phyloP scores from a whole-genome alignment of 805 yeast species.

The Suhomyces canberraensis region DNA sequence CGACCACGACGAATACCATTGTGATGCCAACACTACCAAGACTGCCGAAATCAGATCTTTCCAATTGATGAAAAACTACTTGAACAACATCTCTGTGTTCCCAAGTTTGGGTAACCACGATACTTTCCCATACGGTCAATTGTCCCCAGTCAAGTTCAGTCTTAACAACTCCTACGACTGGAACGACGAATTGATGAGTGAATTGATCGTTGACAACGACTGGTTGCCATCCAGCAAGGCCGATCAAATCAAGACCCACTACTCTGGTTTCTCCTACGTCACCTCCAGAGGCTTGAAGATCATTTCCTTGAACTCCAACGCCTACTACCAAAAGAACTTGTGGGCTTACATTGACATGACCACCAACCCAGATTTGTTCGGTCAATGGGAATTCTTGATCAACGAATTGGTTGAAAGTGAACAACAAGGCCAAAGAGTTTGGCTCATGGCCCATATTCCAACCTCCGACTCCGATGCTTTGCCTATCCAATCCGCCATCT shows the following conservation, averaged over 20 bases:
- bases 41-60: conserved; percentile 72
- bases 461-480: conserved; percentile 51
- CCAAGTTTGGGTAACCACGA: conserved; percentile 72
- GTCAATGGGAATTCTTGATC: conserved; percentile 58
- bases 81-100: conserved; percentile 54
- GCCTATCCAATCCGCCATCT: conserved; percentile 57
- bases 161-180: conserved; percentile 31
- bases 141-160: conserved; percentile 46
- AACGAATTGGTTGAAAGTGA: conserved; percentile 64
- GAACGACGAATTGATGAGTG: conserved; percentile 37
- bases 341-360: conserved; percentile 52
- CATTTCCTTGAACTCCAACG: conserved; percentile 62
- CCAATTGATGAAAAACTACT: conserved; percentile 50
- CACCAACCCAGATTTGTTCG: conserved; percentile 57
- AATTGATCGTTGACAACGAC: conserved; percentile 34
- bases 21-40: conserved; percentile 59
- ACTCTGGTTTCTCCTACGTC: conserved; percentile 58
- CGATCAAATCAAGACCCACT: conserved; percentile 41
- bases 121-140: conserved; percentile 67
- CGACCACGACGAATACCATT: conserved; percentile 57
- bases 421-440: conserved; percentile 56
- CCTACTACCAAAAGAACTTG: conserved; percentile 60
- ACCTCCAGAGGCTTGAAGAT: conserved; percentile 58
- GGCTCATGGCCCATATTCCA: conserved; percentile 73
- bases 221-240: conserved; percentile 30